phyloP scores from a whole-genome alignment of 192 early-diverging fungal species.

The Physocladia obscura region DNA sequence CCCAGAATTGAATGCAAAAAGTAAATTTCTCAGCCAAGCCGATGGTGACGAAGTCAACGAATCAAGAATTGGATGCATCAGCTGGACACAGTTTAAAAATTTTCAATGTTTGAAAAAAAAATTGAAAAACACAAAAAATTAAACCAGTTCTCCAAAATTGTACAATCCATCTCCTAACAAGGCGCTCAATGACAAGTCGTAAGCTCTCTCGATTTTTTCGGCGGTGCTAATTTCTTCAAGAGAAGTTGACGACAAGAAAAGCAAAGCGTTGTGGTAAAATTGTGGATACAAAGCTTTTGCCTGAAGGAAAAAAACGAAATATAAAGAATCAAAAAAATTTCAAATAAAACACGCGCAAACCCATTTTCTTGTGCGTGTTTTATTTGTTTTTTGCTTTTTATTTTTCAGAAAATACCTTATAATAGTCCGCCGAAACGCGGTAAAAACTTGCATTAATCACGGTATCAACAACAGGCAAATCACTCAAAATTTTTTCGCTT shows the following conservation, averaged over 20 bases:
- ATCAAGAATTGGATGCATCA: constrained; percentile 87
- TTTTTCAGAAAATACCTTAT: constrained; percentile 67
- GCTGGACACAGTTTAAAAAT: constrained; percentile 48
- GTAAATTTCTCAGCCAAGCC: constrained; percentile 81
- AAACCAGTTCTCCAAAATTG: constrained; percentile 97
- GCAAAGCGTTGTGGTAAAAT: constrained; percentile 92
- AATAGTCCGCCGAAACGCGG: constrained; percentile 92
- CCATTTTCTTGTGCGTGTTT: too few species aligned
- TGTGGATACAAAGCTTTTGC: constrained; percentile 87
- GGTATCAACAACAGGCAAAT: constrained; percentile 70
- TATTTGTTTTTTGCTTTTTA: too few species aligned
- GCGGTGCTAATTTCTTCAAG: constrained; percentile 72
- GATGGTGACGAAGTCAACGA: constrained; percentile 71
- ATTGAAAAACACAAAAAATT: constrained; percentile 21
- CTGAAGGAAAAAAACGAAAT: too few species aligned
- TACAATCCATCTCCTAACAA: constrained; percentile 94
- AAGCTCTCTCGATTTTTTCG: constrained; percentile 87
- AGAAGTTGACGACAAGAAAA: constrained; percentile 89
- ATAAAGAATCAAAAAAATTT: too few species aligned
- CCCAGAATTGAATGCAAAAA: constrained; percentile 92
- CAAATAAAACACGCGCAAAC: constrained; percentile 13
- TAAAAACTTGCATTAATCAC: constrained; percentile 93
- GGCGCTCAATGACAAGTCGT: constrained; percentile 87
- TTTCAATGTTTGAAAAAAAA: background rate
- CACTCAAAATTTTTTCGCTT: constrained; percentile 80